Base-by-base conservation (phyloP, 768 basidiomycete species). In the Chalciporus chontae region DNA sequence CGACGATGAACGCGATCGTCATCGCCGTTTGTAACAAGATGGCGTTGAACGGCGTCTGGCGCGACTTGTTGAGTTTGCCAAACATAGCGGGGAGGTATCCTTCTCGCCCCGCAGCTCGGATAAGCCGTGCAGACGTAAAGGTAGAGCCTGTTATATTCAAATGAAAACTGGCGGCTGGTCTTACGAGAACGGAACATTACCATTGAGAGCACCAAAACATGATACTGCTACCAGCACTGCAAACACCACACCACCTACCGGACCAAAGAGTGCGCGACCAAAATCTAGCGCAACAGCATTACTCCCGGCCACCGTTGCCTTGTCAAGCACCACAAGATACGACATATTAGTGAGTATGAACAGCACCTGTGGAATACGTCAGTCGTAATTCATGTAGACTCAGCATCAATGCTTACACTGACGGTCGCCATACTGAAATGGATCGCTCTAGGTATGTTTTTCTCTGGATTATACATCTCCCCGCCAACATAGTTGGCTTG, bases 121-220 rank as follows among this genome's bases (percentile, higher is more conserved):
- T 87, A 27, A 99, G 75, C 24, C 89, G 81, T n/a, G 91, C 80
- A 40, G 83, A 76, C 21, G 91, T 88, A 62, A 84, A 87, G 50
- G 84, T 83, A 1, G 81, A 76, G 8, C 83, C 85, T 88, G 53
- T 46, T 51, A 43, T 23, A 23, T 36, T 47, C 53, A 50, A 52
- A 46, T 48, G 29, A 37, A 17, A 15, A 46, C 27, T 9, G 2
- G 37, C 47, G 6, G 24, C 8, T 15, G 32, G 32, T 13, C 40
- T 39, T 15, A 29, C 34, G 9, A 50, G 5, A 26, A 19, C 1
- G 24, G 48, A n/a, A 61, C 63, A 55, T 38, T 58, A 82, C 93
- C 89, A 64, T 96, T 95, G 45, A 99, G 69, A 1, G 96, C 93
- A 15, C 95, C 95, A 56, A 99, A 92, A 65, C 93, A 96, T 3